These are phyloP conservation scores for Yarrowia osloensis DNA, from an alignment of 805 yeast species.

Conservation along the genomic window DNA sequence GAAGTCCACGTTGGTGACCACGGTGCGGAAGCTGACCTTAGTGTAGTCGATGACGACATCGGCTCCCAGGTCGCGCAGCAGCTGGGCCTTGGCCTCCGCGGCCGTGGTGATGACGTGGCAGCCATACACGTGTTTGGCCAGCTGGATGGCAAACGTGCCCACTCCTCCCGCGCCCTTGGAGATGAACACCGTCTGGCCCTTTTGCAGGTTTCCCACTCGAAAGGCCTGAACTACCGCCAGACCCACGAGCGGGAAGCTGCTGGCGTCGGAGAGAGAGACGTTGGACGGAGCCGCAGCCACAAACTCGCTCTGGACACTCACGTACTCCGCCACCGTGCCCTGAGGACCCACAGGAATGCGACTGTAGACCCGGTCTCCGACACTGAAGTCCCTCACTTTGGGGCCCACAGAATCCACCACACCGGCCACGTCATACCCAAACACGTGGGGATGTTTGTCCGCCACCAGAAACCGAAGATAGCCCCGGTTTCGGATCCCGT, in stretches of 20 bases:
- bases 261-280: slow-evolving; percentile 57
- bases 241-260: slow-evolving; percentile 57
- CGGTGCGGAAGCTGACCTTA: neutral
- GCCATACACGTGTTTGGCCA: slow-evolving; percentile 49
- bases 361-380: slow-evolving; percentile 70
- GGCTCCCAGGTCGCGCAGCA: slow-evolving; percentile 58
- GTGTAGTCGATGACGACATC: slow-evolving; percentile 61
- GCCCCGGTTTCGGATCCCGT: slow-evolving; percentile 54
- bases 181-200: slow-evolving; percentile 11
- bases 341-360: slow-evolving; percentile 54
- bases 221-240: slow-evolving; percentile 43
- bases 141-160: slow-evolving; percentile 57
- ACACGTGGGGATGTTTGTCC: slow-evolving; percentile 30
- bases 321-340: slow-evolving; percentile 54
- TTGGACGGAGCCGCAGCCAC: slow-evolving; percentile 33
- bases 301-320: neutral
- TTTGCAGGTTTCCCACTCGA: slow-evolving; percentile 56
- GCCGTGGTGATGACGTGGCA: slow-evolving; percentile 58
- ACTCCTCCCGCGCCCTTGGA: slow-evolving; percentile 63
- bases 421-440: slow-evolving; percentile 74
- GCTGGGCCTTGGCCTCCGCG: slow-evolving; percentile 49
- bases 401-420: slow-evolving; percentile 57
- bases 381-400: slow-evolving; percentile 44
- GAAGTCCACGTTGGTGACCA: slow-evolving; percentile 2
- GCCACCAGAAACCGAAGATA: neutral